A percentile compares a stretch with the other conserved stretches of the same genome.
phyloP scores from a whole-genome alignment of 768 basidiomycete species.

The Russula abietina region DNA sequence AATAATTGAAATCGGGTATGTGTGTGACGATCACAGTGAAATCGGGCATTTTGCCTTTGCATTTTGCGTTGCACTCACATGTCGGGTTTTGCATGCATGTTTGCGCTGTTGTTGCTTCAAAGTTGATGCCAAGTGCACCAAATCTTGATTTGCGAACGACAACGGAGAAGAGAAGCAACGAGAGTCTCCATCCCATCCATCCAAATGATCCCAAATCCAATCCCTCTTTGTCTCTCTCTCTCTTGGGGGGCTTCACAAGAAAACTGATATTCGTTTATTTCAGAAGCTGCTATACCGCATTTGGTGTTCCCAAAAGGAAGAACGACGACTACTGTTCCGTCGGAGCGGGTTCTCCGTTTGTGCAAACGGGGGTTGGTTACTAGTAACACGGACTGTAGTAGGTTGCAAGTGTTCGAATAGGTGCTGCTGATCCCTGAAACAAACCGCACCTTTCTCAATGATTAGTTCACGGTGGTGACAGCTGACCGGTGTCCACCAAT shows the following conservation, averaged over 20 bases:
- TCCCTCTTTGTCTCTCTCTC: background rate
- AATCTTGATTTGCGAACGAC: too few relatives aligned
- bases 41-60: constrained; percentile 23
- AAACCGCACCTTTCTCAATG: background rate
- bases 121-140: too few relatives aligned
- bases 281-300: too few relatives aligned
- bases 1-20: constrained; percentile 21
- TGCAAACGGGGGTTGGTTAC: background rate
- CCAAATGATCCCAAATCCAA: too few relatives aligned
- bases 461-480: constrained; percentile 1
- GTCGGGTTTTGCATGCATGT: too few relatives aligned
- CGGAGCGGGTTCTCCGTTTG: too few relatives aligned
- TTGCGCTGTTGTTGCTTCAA: too few relatives aligned
- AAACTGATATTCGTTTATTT: too few relatives aligned
- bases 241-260: background rate
- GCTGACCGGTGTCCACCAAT: background rate
- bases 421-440: constrained; percentile 5
- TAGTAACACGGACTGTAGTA: background rate
- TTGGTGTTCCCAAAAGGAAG: too few relatives aligned
- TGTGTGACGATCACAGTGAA: constrained; percentile 22
- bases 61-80: constrained; percentile 11
- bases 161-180: too few relatives aligned
- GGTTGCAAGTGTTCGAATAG: background rate
- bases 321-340: too few relatives aligned
- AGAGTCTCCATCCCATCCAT: too few relatives aligned